phyloP scores from a whole-genome alignment of 306 rosid species.

The Castanospermum australe region DNA sequence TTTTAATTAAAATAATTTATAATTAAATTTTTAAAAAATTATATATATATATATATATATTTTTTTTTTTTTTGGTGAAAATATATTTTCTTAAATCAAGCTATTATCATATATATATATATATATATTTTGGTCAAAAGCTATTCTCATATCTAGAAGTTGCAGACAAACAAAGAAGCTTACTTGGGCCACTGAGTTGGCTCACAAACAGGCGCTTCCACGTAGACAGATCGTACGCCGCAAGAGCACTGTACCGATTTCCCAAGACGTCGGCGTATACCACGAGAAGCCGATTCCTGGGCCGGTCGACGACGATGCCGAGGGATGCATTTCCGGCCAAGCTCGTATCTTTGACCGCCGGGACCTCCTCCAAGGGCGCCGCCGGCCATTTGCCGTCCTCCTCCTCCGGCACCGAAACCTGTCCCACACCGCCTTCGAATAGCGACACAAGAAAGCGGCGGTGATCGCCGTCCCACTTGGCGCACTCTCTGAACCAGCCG shows the following conservation, averaged over 20 bases:
- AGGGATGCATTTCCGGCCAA: constrained; percentile 72
- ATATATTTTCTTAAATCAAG: too few relatives aligned
- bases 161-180: too few relatives aligned
- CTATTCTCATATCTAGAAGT: too few relatives aligned
- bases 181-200: constrained; percentile 62
- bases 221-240: constrained; percentile 73
- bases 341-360: constrained; percentile 44
- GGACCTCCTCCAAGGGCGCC: constrained; percentile 47
- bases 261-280: constrained; percentile 58
- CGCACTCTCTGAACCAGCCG: constrained; percentile 72
- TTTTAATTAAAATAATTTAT: too few relatives aligned
- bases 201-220: constrained; percentile 75
- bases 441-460: constrained; percentile 64
- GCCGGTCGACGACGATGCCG: constrained; percentile 56
- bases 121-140: too few relatives aligned
- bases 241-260: constrained; percentile 54
- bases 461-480: constrained; percentile 72
- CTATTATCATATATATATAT: too few relatives aligned
- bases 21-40: too few relatives aligned
- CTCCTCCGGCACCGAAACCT: constrained; percentile 40
- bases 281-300: constrained; percentile 66
- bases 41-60: too few relatives aligned
- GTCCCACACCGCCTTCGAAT: constrained; percentile 67
- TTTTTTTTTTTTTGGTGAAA: too few relatives aligned
- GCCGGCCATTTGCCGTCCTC: not conserved